Evolutionary conservation across 1,139 yeast species (phyloP).

Genomic region (Hemisphaericaspora subhashii): DNA sequence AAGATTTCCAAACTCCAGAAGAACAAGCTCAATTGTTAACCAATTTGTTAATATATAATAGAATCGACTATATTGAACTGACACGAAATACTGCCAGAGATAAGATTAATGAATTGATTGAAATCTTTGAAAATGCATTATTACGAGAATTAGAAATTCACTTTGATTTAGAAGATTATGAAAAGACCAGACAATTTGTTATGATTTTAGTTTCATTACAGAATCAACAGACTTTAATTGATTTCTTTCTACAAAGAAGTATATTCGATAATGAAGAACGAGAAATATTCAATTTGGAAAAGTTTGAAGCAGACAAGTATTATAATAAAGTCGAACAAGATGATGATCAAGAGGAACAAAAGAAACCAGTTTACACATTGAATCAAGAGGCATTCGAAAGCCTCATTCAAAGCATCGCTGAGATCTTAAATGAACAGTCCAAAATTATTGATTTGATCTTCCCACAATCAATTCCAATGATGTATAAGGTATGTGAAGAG

Average conservation of each 20-base stretch:
- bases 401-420: slow-evolving; percentile 28
- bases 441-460: slow-evolving; percentile 40
- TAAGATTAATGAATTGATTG: slow-evolving; percentile 58
- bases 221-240: slow-evolving; percentile 46
- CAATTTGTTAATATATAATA: slow-evolving; percentile 39
- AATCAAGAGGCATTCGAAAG: slow-evolving; percentile 22
- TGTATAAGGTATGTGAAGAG: slow-evolving; percentile 50
- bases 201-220: slow-evolving; percentile 35
- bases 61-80: slow-evolving; percentile 37
- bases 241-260: slow-evolving; percentile 47
- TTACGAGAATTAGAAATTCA: slow-evolving; percentile 68
- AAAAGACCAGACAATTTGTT: slow-evolving; percentile 34
- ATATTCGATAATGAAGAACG: slow-evolving; percentile 40
- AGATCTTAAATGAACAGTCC: slow-evolving; percentile 38
- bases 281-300: slow-evolving; percentile 32
- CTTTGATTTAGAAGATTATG: slow-evolving; percentile 52
- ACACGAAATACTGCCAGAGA: slow-evolving; percentile 38
- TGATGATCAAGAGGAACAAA: slow-evolving; percentile 9
- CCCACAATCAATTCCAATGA: slow-evolving; percentile 44
- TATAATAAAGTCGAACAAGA: slow-evolving; percentile 15
- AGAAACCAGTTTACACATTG: slow-evolving; percentile 5
- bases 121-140: slow-evolving; percentile 72
- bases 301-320: slow-evolving; percentile 22
- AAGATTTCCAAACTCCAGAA: slow-evolving; percentile 47
- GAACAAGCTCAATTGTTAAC: slow-evolving; percentile 48